Conservation (phyloP, 805 yeast genomes). For the Saturnispora diversa region DNA sequence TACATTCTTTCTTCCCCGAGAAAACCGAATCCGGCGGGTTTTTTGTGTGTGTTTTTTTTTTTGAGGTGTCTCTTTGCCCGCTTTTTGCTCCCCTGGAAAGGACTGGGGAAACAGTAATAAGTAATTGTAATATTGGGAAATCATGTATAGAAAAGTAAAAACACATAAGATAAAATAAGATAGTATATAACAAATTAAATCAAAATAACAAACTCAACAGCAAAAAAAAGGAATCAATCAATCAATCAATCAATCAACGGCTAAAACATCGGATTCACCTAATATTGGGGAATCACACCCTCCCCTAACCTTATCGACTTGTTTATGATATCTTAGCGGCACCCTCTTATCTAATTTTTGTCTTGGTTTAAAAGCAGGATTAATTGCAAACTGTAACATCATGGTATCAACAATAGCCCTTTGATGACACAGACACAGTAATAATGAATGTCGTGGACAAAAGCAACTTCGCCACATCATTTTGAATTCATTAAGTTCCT, state of each 20-base stretch:
- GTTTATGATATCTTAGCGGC: constrained; percentile 8
- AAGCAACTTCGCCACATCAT: constrained; percentile 14
- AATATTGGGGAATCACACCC: no score
- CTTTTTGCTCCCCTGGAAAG: no score
- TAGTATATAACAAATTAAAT: no score
- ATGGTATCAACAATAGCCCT: constrained; percentile 12
- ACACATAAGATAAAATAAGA: no score
- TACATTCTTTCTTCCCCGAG: no score
- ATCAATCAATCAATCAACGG: not conserved
- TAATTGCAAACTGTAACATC: constrained; percentile 13
- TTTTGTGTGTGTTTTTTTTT: no score
- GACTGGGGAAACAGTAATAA: no score
- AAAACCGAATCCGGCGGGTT: no score
- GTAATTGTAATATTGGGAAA: no score
- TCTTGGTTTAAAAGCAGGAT: constrained; percentile 16
- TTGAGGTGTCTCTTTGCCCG: no score
- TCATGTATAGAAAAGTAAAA: no score
- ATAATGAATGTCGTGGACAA: constrained; percentile 25
- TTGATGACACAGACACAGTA: constrained; percentile 22
- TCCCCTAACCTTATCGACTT: not conserved
- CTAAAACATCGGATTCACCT: no score
- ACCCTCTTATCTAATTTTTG: not conserved
- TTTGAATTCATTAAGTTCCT: constrained; percentile 8
- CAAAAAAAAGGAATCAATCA: not conserved
- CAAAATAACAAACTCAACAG: not conserved